These are phyloP conservation scores for Pythium dissimile DNA, from an alignment of 352 stramenopile species.

Conservation along the genomic window DNA sequence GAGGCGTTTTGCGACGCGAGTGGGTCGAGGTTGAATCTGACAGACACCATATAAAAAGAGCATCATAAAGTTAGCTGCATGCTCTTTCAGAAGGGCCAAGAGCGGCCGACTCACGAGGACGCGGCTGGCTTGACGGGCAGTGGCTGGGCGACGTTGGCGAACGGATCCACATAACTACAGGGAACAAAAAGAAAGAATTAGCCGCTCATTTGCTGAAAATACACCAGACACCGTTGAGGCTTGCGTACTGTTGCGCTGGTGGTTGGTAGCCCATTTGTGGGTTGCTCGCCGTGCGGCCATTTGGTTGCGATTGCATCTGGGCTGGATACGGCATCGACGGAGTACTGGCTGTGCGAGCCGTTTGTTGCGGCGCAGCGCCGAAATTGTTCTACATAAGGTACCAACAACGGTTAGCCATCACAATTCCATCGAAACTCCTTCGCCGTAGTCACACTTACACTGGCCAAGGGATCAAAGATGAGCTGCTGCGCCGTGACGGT, in stretches of 20 bases:
- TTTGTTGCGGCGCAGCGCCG: slow-evolving; percentile 22
- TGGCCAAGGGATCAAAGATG: slow-evolving; percentile 70
- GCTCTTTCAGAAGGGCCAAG: neutral
- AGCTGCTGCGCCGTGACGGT: slow-evolving; percentile 62
- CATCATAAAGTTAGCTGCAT: neutral
- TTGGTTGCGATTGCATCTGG: neutral
- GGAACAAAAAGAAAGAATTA: no score
- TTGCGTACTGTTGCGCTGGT: neutral
- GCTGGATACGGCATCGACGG: neutral
- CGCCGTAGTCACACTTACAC: slow-evolving; percentile 40
- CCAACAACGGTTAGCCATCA: no score
- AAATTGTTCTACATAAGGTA: no score
- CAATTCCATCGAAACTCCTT: no score
- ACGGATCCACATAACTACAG: slow-evolving; percentile 57
- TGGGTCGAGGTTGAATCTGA: slow-evolving; percentile 49
- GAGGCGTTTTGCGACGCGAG: slow-evolving; percentile 30
- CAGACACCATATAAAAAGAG: neutral
- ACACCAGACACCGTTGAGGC: no score
- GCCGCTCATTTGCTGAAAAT: no score
- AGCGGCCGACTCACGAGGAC: slow-evolving; percentile 14
- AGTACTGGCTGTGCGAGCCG: slow-evolving; percentile 13
- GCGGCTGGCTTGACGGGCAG: slow-evolving; percentile 38
- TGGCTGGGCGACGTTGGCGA: slow-evolving; percentile 42
- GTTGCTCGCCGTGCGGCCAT: slow-evolving; percentile 26
- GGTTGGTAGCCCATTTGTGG: slow-evolving; percentile 20